Base-by-base conservation (phyloP, 176 grass and related monocot species). In the Oryza australiensis region DNA sequence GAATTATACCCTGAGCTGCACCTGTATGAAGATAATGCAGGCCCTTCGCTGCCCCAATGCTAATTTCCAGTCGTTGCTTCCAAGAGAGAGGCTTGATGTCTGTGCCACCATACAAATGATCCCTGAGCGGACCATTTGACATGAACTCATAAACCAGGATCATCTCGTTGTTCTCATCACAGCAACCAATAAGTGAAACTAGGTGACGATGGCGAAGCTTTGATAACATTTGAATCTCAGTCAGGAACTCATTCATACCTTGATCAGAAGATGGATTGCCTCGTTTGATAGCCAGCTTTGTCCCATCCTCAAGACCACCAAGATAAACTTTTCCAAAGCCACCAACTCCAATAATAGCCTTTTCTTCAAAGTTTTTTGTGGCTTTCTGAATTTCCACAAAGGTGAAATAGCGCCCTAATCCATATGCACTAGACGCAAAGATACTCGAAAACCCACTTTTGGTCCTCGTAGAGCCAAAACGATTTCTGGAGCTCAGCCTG, bases 81-180 rank as follows among this genome's bases (percentile, higher is more conserved):
- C 95, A 97, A 66, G 87, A 90, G 9, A 97, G 84, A 80, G 87
- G 76, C 16, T 79, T 79, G 35, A 81, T 62, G 75, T 82, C 87
- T 13, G 78, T 80, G 84, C 83, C 60, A 80, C 92, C 94, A 87
- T 94, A 94, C 48, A 97, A 73, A 80, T 94, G 95, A 73, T 97
- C 95, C 67, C 95, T 77, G 26, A 97, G 59, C 16, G 90, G 88
- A 64, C 95, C 92, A 20, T 97, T 94, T 71, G 92, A 79, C 95
- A 97, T 97, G 84, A 89, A 97, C 84, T 97, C 95, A 75, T 97
- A 97, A 74, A 97, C 92, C 74, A 97, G 67, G 51, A 97, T 97
- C 95, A 97, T 97, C 81, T 97, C 95, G 10, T 85, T 92, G 73
- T 97, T 94, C 88, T 97, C 95, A 86, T 94, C 95, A 81, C 95